Percentiles rank a stretch among this genome's conserved stretches.
Conservation (phyloP, 2,329 filamentous ascomycete genomes). For the Colletotrichum zoysiae region DNA sequence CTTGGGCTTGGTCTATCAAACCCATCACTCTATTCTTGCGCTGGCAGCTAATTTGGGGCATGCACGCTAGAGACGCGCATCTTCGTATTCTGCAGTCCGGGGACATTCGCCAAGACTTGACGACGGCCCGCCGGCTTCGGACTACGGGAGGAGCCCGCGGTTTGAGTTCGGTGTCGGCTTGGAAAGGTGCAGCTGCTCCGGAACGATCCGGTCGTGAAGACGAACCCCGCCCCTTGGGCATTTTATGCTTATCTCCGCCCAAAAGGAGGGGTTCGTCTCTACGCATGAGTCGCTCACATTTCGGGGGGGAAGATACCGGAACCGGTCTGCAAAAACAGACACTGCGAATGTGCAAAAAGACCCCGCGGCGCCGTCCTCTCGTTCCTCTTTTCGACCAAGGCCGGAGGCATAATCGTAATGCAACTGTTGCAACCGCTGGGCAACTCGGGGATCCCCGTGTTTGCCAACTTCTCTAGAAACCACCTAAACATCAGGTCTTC, state of each 20-base stretch:
- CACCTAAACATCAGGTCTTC: no score
- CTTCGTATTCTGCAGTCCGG: constrained; percentile 27
- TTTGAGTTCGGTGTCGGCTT: neutral
- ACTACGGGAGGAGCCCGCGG: neutral
- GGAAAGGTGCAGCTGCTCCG: neutral
- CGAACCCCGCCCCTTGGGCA: neutral
- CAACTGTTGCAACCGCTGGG: no score
- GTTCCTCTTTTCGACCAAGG: no score
- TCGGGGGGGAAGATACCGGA: no score
- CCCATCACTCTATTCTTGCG: neutral
- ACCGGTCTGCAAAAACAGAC: no score
- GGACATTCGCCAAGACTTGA: neutral
- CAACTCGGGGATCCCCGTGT: no score
- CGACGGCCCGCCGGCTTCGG: neutral
- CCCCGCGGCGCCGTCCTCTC: no score
- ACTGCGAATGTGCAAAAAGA: no score
- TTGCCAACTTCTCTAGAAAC: no score
- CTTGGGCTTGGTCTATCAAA: constrained; percentile 28
- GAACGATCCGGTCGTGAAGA: neutral
- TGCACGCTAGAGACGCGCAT: constrained; percentile 17
- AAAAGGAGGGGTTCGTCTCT: neutral
- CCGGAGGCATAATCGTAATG: no score
- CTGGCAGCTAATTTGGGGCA: neutral
- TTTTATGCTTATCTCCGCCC: neutral
- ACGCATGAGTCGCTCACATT: no score